Evolutionary conservation across 345 rosid species (phyloP).

Genomic region (Combretum micranthum): DNA sequence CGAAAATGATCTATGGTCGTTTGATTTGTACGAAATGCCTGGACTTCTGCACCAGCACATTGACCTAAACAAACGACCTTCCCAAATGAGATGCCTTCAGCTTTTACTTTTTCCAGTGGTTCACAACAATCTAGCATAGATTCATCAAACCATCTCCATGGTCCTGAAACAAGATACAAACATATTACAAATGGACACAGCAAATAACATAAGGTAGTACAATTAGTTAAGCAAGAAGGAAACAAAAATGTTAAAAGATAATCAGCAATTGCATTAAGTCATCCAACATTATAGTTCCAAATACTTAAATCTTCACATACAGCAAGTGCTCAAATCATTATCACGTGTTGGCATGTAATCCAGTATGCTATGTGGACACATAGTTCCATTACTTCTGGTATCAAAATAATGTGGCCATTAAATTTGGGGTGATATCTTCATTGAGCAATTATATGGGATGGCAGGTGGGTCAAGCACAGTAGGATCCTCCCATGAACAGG

Average conservation of each 20-base stretch:
- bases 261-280: too few relatives aligned
- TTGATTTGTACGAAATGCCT: conserved; percentile 66
- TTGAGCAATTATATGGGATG: too few relatives aligned
- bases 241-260: neutral
- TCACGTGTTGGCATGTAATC: too few relatives aligned
- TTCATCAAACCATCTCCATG: conserved; percentile 95
- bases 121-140: conserved; percentile 81
- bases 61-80: conserved; percentile 72
- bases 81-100: conserved; percentile 66
- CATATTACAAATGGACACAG: neutral
- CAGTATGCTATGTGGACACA: too few relatives aligned
- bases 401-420: too few relatives aligned
- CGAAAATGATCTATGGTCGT: conserved; percentile 65
- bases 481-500: too few relatives aligned
- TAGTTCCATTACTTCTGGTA: too few relatives aligned
- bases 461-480: too few relatives aligned
- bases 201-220: neutral
- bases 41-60: conserved; percentile 70
- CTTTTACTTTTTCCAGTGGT: conserved; percentile 58
- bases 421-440: too few relatives aligned
- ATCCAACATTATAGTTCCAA: too few relatives aligned
- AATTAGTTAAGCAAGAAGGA: neutral
- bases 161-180: conserved; percentile 31
- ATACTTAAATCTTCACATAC: too few relatives aligned
- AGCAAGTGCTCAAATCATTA: too few relatives aligned